Percentiles rank a stretch among this genome's conserved stretches.
Conservation (phyloP, 345 rosid species). For the Anastatica hierochuntica region DNA sequence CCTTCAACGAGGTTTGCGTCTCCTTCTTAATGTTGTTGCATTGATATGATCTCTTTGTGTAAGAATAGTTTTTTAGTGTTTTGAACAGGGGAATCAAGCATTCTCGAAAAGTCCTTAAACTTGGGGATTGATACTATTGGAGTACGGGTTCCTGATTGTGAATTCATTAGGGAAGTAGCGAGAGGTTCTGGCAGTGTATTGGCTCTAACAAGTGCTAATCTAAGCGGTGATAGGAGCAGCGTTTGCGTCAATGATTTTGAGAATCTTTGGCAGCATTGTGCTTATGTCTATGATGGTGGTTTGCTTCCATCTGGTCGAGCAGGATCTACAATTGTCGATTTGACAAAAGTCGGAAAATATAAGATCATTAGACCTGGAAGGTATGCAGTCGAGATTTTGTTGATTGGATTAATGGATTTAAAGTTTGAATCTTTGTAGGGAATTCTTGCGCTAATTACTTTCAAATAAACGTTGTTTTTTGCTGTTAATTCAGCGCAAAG, state of each 20-base stretch:
- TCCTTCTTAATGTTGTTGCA: neutral
- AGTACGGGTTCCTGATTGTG: slow-evolving; percentile 67
- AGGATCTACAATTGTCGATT: slow-evolving; percentile 88
- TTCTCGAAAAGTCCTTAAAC: slow-evolving; percentile 79
- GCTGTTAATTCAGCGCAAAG: slow-evolving; percentile 43
- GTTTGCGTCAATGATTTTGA: slow-evolving; percentile 68
- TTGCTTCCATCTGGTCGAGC: slow-evolving; percentile 78
- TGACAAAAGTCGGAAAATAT: slow-evolving; percentile 51
- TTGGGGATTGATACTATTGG: slow-evolving; percentile 71
- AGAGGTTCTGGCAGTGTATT: slow-evolving; percentile 64
- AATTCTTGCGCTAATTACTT: neutral
- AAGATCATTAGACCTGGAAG: slow-evolving; percentile 80
- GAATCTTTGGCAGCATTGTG: slow-evolving; percentile 82
- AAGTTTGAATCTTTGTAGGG: neutral
- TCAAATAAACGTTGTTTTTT: neutral
- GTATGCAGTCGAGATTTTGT: slow-evolving; percentile 18
- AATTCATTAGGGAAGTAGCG: slow-evolving; percentile 60
- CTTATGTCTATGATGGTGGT: slow-evolving; percentile 68
- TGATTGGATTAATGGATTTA: neutral
- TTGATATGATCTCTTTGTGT: slow-evolving; percentile 12
- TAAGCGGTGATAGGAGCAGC: slow-evolving; percentile 79
- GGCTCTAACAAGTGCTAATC: slow-evolving; percentile 91
- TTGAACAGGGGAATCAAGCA: slow-evolving; percentile 64
- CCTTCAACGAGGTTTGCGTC: slow-evolving; percentile 53
- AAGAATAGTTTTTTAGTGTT: slow-evolving; percentile 18